Evolutionary conservation across 805 yeast species (phyloP), one percentile per base, ranked within the genome.

Genomic region (Candida palmyrensis): DNA sequence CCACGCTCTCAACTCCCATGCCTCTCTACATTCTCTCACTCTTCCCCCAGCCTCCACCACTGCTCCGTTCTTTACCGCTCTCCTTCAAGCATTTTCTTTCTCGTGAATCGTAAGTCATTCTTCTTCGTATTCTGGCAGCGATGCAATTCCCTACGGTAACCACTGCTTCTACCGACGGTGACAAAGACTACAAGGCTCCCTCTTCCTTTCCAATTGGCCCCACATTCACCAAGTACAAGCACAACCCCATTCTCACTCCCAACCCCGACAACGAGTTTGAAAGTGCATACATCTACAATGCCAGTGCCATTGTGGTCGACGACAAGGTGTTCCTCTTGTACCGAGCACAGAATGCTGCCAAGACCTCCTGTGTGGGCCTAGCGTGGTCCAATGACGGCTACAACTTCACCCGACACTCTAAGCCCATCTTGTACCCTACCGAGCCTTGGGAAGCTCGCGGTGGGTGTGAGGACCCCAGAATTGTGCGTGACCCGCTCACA

Each of bases 401-500:
- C 43, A 47, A 49, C 23, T 65, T 65, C 43, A 44, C 39, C 8
- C 43, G 58, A 29, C 51, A 48, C 40, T 43, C 41, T 20, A 39
- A 48, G 24, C 70, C 71, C 9, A 47, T 65, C 9, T 31, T 65
- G 23, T 37, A 33, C 11, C 59, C 69, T 5, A 56, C 66, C 1
- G 68, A 64, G 38, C 45, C 55, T 2, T 64, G 65, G 61, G 71
- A 65, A 37, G 19, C 29, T 19, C 59, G 58, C 4, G 71, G 71
- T 10, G 71, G 71, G 2, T 53, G 62, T 32, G 71, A 65, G 40
- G 71, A 65, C 36, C 71, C 71, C 3, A 45, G 71, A 29, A 54
- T 65, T 15, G 64, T 62, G 3, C 42, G 68, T 31, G 65, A 64
- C 42, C 65, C 66, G 3, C 40, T 30, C 5, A 19, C 59, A 2